Percentiles rank a stretch among this genome's conserved stretches.
Conservation (phyloP, 768 basidiomycete genomes). For the Phlegmacium glaucopus region DNA sequence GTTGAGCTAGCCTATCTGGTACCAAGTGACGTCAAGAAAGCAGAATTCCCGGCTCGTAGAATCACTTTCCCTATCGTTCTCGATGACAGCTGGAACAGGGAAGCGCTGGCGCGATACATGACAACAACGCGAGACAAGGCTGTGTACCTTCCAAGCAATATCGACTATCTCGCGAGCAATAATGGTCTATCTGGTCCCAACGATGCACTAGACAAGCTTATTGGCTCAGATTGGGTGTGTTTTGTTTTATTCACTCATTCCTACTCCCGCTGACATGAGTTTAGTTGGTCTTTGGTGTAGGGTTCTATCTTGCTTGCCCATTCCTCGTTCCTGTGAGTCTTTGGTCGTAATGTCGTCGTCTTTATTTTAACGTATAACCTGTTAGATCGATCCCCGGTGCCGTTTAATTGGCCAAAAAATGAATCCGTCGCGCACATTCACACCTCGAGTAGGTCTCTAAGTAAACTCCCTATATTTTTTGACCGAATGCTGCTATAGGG, state of each 20-base stretch:
- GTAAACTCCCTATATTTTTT: background rate
- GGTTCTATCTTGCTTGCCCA: constrained; percentile 63
- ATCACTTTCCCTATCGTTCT: constrained; percentile 62
- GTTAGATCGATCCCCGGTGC: constrained; percentile 53
- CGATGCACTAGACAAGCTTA: constrained; percentile 44
- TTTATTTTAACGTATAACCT: background rate
- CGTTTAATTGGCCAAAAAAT: constrained; percentile 68
- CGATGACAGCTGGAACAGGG: constrained; percentile 55
- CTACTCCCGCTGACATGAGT: constrained; percentile 2
- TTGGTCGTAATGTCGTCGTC: background rate
- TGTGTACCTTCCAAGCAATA: constrained; percentile 65
- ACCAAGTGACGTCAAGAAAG: constrained; percentile 34
- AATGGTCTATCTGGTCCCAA: constrained; percentile 48
- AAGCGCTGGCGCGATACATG: constrained; percentile 58
- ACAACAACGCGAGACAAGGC: constrained; percentile 50
- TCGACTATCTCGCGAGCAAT: constrained; percentile 62
- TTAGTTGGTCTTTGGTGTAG: constrained; percentile 59
- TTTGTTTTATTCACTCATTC: background rate
- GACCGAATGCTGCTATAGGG: constrained; percentile 35
- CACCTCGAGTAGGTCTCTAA: constrained; percentile 44
- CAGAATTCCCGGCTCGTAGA: constrained; percentile 47
- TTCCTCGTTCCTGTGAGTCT: constrained; percentile 57
- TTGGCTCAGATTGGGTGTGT: constrained; percentile 48
- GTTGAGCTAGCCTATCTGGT: constrained; percentile 34
- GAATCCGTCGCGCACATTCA: constrained; percentile 69